Base-by-base conservation (phyloP, 305 asterid genomes). In the Euphrasia arctica region DNA sequence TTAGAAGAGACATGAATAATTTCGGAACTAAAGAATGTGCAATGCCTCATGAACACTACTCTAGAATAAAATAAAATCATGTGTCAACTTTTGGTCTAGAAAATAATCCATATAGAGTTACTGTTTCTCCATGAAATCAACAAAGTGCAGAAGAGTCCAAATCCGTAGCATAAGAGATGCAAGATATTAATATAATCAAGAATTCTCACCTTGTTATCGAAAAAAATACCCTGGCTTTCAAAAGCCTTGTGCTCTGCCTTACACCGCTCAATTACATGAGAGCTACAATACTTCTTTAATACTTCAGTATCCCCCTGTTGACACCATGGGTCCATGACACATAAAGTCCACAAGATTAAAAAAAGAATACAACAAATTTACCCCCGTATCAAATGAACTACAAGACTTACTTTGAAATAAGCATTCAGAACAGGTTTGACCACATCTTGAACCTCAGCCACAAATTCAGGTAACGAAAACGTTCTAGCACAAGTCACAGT, bases 401-500 rank as follows among this genome's bases (percentile, higher is more conserved):
- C 57, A 62, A 69, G 45, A 74, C 82, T 78, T 81, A 86, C 99
- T 80, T 94, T 90, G 73, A 79, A 79, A 79, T 90, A 90, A 63
- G 99, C 97, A 36, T 39, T 75, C 64, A 94, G 91, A 51, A 93
- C 96, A 62, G 99, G 99, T 79, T 73, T 87, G 68, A 93, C 72
- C 69, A 83, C 90, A 60, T 90, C 95, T 81, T 93, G 97, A 77
- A 93, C 91, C 79, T 93, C 99, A 66, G 97, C 75, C 48, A 88
- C 96, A 78, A 93, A 93, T 34, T 93, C 99, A 1, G 99, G 96
- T 66, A 93, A 85, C 58, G 95, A 90, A 79, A 93, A 93, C 13
- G 82, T 72, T 85, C 99, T 93, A 76, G 48, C 64, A 72, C 66
- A 70, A 67, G 62, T 70, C 70, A 13, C 9, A 39, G 75, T 62